Conservation (phyloP, 2,329 filamentous ascomycete genomes). For the Aspergillus fructus region DNA sequence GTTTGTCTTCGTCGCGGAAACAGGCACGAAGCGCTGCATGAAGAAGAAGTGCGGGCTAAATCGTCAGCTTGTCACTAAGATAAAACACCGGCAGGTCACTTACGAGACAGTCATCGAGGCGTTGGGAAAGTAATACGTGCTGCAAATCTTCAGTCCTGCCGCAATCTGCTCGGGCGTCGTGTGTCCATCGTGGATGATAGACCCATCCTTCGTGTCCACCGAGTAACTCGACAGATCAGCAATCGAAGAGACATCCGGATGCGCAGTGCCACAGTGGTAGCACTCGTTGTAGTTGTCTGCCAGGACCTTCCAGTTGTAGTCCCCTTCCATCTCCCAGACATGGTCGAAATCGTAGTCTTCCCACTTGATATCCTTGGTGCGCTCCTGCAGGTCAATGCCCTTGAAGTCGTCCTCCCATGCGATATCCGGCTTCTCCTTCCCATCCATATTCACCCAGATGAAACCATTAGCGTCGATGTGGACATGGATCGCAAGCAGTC, state of each 20-base stretch:
- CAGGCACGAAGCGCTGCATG: constrained; percentile 62
- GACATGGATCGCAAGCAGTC: constrained; percentile 55
- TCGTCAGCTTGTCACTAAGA: neutral
- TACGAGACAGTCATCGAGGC: constrained; percentile 34
- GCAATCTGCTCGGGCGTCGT: constrained; percentile 50
- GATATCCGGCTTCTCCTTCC: constrained; percentile 45
- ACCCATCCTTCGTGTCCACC: constrained; percentile 47
- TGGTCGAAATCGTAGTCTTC: constrained; percentile 59
- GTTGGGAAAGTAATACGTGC: constrained; percentile 40
- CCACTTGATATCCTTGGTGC: constrained; percentile 50
- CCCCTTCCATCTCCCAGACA: constrained; percentile 56
- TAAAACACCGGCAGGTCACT: constrained; percentile 7
- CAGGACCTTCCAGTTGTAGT: constrained; percentile 62
- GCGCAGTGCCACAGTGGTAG: constrained; percentile 25
- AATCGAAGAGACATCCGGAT: constrained; percentile 33
- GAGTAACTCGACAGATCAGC: constrained; percentile 57
- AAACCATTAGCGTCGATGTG: constrained; percentile 56
- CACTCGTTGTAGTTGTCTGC: constrained; percentile 63
- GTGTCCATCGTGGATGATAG: constrained; percentile 51
- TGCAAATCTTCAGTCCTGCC: constrained; percentile 39
- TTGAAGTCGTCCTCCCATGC: constrained; percentile 55
- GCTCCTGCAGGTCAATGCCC: constrained; percentile 47
- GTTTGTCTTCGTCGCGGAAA: constrained; percentile 48
- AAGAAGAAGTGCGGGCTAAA: constrained; percentile 58
- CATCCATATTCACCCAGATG: constrained; percentile 60